Evolutionary conservation across 1,139 yeast genomes (phyloP), one percentile per base, ranked within the genome.

Genomic region (Yamadazyma pseudoaaseri): DNA sequence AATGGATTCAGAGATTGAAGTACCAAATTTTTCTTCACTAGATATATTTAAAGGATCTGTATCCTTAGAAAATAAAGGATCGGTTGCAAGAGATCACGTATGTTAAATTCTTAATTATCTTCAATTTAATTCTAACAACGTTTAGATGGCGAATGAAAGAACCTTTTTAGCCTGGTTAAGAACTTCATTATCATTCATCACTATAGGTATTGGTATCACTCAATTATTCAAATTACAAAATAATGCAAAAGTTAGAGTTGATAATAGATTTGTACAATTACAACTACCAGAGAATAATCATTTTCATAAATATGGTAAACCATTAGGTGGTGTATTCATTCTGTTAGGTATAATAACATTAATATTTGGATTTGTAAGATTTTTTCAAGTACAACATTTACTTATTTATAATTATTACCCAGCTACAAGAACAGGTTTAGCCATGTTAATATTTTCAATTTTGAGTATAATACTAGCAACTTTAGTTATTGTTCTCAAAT

Each of bases 141-240:
- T 13, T 20, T 26, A 41, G 45, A 52, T 85, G 57, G 90, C 95
- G 12, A 84, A 83, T 51, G 95, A 85, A 52, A 64, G 95, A 39
- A 85, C 94, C 0, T 79, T 78, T 38, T 61, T 85, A 10, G 92
- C 94, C 1, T 85, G 90, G 84, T 58, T 81, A 25, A 66, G 94
- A 39, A 84, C 94, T 0, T 62, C 70, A 3, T 48, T 68, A 16
- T 59, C 70, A 10, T 65, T 68, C 38, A 58, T 67, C 5, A 64
- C 72, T 11, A 56, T 67, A 26, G 73, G 73, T 1, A 59, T 68
- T 13, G 73, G 70, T 2, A 58, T 66, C 15, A 63, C 72, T 4
- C 73, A 68, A 43, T 54, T 68, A 35, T 64, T 67, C 42, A 49
- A 70, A 33, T 42, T 67, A 20, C 65, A 62, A 24, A 40, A 43